A percentile compares a stretch with the other conserved stretches of the same genome.
phyloP scores from a whole-genome alignment of 306 rosid species.

The Vigna hirtella region DNA sequence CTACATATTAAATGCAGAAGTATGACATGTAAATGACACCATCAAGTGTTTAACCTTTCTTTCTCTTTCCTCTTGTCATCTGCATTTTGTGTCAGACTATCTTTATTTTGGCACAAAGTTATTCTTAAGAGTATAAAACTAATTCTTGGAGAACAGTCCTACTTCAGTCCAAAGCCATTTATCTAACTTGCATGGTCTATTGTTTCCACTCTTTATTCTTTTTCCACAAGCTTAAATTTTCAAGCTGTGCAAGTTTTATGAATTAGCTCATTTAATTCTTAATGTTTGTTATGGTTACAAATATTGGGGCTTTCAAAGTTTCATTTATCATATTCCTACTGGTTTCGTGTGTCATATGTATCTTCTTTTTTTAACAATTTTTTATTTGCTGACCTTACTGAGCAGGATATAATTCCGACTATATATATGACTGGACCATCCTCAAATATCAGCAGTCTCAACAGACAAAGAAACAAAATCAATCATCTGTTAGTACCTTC shows the following conservation, averaged over 20 bases:
- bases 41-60: conserved; percentile 17
- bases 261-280: conserved; percentile 27
- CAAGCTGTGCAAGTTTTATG: conserved; percentile 18
- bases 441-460: conserved; percentile 67
- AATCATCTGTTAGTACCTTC: conserved; percentile 54
- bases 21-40: conserved; percentile 17
- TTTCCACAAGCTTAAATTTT: not conserved
- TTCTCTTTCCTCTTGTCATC: conserved; percentile 12
- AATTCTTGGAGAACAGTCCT: conserved; percentile 26
- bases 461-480: conserved; percentile 50
- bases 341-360: conserved; percentile 19
- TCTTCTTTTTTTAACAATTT: conserved; percentile 16
- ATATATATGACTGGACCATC: conserved; percentile 84
- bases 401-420: conserved; percentile 72
- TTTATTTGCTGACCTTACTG: conserved; percentile 43
- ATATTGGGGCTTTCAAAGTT: conserved; percentile 27
- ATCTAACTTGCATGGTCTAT: not conserved
- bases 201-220: conserved; percentile 23
- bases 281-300: not conserved
- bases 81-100: conserved; percentile 25
- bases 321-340: conserved; percentile 29
- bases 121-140: conserved; percentile 8
- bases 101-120: conserved; percentile 19
- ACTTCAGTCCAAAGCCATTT: conserved; percentile 2
- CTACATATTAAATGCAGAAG: conserved; percentile 19